Conservation (phyloP, 495 filamentous ascomycete genomes). For the Podospora sp. region DNA sequence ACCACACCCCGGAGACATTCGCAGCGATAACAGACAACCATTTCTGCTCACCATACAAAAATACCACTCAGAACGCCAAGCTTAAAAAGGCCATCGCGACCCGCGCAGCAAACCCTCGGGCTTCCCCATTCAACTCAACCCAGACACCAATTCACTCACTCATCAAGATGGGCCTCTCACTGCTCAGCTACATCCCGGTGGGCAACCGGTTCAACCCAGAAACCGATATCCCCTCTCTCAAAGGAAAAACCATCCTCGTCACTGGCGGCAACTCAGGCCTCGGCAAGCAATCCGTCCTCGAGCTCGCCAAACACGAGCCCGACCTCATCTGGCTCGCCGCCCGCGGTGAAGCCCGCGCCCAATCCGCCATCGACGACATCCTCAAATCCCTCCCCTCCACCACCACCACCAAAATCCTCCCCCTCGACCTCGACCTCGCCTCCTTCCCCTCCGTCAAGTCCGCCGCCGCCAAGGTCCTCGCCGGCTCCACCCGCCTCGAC, state of each 20-base stretch:
- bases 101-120: neutral
- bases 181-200: conserved; percentile 11
- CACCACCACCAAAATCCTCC: conserved; percentile 24
- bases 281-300: conserved; percentile 64
- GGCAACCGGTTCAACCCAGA: conserved; percentile 41
- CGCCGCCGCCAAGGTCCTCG: conserved; percentile 30
- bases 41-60: neutral
- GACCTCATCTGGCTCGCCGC: conserved; percentile 65
- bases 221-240: conserved; percentile 59
- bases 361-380: conserved; percentile 32
- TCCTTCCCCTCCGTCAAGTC: conserved; percentile 36
- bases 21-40: neutral
- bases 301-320: conserved; percentile 52
- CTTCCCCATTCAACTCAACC: neutral
- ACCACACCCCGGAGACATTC: neutral
- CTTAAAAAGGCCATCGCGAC: neutral
- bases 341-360: conserved; percentile 47
- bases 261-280: conserved; percentile 70
- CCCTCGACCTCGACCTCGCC: conserved; percentile 43
- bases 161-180: conserved; percentile 4
- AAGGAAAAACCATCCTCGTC: conserved; percentile 61
- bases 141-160: neutral
- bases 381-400: conserved; percentile 4
- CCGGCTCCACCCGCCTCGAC: conserved; percentile 41
- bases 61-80: no score